phyloP scores from a whole-genome alignment of 805 yeast genomes.

The Saccharomyces kudriavzevii region DNA sequence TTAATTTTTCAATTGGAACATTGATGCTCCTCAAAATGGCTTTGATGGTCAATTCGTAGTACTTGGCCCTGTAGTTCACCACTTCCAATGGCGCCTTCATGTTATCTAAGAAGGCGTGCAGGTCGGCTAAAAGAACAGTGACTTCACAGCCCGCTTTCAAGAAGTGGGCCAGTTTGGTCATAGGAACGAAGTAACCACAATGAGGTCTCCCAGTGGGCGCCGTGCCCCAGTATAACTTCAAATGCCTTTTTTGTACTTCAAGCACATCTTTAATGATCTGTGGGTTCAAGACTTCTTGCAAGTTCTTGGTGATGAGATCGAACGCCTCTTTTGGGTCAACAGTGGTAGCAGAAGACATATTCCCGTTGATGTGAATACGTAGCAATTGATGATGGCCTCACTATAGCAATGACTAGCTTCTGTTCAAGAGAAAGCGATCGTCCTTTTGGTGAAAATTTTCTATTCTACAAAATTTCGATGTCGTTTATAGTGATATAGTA shows the following conservation, averaged over 20 bases:
- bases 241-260: conserved; percentile 71
- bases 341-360: conserved; percentile 6
- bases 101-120: conserved; percentile 94
- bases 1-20: conserved; percentile 84
- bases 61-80: conserved; percentile 79
- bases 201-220: conserved; percentile 99
- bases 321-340: conserved; percentile 54
- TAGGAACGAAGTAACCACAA: conserved; percentile 96
- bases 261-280: conserved; percentile 79
- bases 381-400: neutral
- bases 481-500: neutral
- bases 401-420: neutral
- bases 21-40: conserved; percentile 77
- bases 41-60: conserved; percentile 78
- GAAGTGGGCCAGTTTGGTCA: conserved; percentile 90
- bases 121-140: conserved; percentile 82
- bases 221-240: conserved; percentile 95
- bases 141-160: conserved; percentile 90
- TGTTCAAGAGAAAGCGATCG: neutral
- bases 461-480: neutral
- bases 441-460: neutral
- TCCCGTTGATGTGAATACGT: neutral
- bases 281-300: conserved; percentile 86
- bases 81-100: conserved; percentile 97
- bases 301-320: conserved; percentile 69